Conservation (phyloP, 23 red algal species). For the Cyanidiococcus yangmingshanensis region DNA sequence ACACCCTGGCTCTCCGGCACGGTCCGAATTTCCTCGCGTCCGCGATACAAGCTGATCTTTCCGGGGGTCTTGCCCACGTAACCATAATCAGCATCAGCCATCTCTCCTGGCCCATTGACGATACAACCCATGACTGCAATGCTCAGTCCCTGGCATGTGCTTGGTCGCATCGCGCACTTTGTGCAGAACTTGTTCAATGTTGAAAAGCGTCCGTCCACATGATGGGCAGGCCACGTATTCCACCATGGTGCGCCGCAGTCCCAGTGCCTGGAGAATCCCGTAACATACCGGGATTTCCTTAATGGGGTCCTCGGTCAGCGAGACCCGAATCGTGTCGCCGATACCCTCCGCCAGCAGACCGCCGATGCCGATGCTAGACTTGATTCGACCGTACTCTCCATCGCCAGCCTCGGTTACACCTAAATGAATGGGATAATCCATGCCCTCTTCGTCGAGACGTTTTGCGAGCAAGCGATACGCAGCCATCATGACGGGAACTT, state of each 20-base stretch:
- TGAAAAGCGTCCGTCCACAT: conserved; percentile 92
- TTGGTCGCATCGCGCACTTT: conserved; percentile 97
- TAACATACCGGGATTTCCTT: conserved; percentile 99
- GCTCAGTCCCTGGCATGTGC: conserved; percentile 86
- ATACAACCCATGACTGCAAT: conserved; percentile 99
- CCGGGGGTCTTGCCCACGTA: conserved; percentile 90
- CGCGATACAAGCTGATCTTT: conserved; percentile 81
- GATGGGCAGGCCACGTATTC: conserved; percentile 99
- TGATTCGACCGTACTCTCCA: conserved; percentile 97
- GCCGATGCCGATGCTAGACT: conserved; percentile 91
- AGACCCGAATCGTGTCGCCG: conserved; percentile 94
- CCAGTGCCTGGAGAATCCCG: conserved; percentile 88
- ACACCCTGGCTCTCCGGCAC: conserved; percentile 71
- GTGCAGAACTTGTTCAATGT: conserved; percentile 84
- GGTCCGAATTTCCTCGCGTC: conserved; percentile 75
- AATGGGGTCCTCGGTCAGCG: conserved; percentile 84
- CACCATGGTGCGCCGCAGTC: conserved; percentile 85
- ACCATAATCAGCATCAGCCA: conserved; percentile 99
- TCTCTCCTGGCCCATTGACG: conserved; percentile 97
- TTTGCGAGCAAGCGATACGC: conserved; percentile 76
- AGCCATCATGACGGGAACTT: conserved; percentile 96
- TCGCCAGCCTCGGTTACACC: conserved; percentile 99
- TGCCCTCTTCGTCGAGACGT: conserved; percentile 45
- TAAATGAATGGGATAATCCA: conserved; percentile 87
- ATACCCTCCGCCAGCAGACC: conserved; percentile 88